A percentile compares a stretch with the other conserved stretches of the same genome.
These are phyloP conservation scores for Quercus glauca DNA, from an alignment of 306 rosid species.

Conservation along the genomic window DNA sequence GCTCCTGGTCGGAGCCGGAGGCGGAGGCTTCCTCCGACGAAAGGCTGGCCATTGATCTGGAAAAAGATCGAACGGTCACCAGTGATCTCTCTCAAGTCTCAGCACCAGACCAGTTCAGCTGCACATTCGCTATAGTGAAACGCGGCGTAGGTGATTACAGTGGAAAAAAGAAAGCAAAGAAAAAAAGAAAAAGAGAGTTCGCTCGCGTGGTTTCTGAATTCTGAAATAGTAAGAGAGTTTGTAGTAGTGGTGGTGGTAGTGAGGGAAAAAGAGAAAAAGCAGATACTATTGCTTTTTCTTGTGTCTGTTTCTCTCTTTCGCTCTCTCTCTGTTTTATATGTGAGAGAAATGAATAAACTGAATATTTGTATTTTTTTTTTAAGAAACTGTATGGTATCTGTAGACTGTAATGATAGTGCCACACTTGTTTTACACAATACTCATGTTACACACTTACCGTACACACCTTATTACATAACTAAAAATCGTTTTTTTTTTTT, in stretches of 20 bases:
- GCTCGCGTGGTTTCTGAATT: not conserved
- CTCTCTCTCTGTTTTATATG: not conserved
- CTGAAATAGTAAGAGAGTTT: not conserved
- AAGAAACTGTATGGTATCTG: too few species aligned
- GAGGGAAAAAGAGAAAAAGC: conserved; percentile 1
- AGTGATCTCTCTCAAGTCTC: conserved; percentile 18
- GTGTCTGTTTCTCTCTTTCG: not conserved
- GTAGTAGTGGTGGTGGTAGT: not conserved
- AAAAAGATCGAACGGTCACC: not conserved
- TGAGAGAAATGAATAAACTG: too few species aligned
- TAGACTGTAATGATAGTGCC: too few species aligned
- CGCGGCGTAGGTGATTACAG: not conserved
- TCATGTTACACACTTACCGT: too few species aligned
- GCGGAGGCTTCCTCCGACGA: conserved; percentile 58
- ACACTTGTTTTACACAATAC: too few species aligned
- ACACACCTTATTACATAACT: too few species aligned
- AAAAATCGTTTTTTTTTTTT: too few species aligned
- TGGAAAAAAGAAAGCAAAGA: too few species aligned
- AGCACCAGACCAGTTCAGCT: conserved; percentile 20
- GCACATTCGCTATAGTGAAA: conserved; percentile 25
- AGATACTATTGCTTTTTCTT: not conserved
- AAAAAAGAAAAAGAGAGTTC: not conserved
- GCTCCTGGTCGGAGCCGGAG: conserved; percentile 52
- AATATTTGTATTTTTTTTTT: too few species aligned
- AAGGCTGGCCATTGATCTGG: conserved; percentile 55